Percentiles rank a stretch among this genome's conserved stretches.
These are phyloP conservation scores for Cucurbitaria berberidis DNA, from an alignment of 2,329 filamentous ascomycete genomes.

Conservation along the genomic window DNA sequence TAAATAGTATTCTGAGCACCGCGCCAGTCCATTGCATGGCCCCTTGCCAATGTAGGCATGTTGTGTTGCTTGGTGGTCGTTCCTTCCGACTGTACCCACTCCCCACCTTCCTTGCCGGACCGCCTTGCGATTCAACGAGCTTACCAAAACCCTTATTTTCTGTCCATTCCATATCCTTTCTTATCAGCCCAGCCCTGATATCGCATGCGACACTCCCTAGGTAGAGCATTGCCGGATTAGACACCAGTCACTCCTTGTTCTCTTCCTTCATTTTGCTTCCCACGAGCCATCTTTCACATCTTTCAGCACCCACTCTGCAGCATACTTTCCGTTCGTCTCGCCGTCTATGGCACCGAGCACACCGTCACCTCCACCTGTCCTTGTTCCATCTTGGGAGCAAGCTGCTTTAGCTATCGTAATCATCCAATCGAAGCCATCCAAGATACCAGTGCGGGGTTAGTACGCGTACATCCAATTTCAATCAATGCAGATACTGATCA, in stretches of 20 bases:
- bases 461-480: background rate
- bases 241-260: background rate
- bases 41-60: background rate
- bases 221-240: background rate
- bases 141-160: background rate
- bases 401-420: constrained; percentile 45
- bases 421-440: constrained; percentile 48
- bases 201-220: background rate
- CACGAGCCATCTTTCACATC: no score
- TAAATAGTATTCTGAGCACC: background rate
- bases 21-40: background rate
- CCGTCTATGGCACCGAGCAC: constrained; percentile 10
- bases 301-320: no score
- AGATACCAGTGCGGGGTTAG: constrained; percentile 41
- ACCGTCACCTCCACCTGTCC: background rate
- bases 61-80: background rate
- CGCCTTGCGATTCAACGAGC: background rate
- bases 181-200: no score
- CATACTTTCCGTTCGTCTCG: background rate
- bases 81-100: constrained; percentile 1
- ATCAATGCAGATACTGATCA: constrained; percentile 5
- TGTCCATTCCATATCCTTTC: background rate
- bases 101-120: background rate
- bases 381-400: constrained; percentile 32
- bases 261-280: constrained; percentile 5